Percentiles rank a stretch among this genome's conserved stretches.
Conservation (phyloP, 1,284 basidiomycete species). For the Testicularia cyperi region DNA sequence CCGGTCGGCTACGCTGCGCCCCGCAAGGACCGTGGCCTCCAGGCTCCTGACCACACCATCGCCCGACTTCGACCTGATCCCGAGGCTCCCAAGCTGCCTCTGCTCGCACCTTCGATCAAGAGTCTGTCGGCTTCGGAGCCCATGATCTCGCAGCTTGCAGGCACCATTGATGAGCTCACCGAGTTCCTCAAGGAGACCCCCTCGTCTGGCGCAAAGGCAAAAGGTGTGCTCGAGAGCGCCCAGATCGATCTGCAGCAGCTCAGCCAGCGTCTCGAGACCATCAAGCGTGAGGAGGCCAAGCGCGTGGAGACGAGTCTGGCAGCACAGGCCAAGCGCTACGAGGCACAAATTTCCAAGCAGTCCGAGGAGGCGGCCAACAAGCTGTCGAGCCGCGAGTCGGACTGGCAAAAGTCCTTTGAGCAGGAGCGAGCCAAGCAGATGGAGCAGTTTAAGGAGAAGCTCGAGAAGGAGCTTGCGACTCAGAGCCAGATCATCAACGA, state of each 20-base stretch:
- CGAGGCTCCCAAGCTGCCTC: conserved; percentile 64
- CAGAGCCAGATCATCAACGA: conserved; percentile 88
- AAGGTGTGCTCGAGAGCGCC: conserved; percentile 64
- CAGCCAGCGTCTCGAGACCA: conserved; percentile 74
- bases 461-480: conserved; percentile 80
- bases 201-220: conserved; percentile 65
- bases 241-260: conserved; percentile 81
- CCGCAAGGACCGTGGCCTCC: conserved; percentile 44
- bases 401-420: conserved; percentile 79
- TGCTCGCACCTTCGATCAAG: conserved; percentile 77
- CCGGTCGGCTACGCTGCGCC: conserved; percentile 43
- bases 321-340: conserved; percentile 71
- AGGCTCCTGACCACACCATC: conserved; percentile 35
- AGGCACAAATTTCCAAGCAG: conserved; percentile 75
- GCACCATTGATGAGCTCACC: conserved; percentile 89
- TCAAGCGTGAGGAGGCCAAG: conserved; percentile 77
- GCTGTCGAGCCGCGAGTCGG: conserved; percentile 80
- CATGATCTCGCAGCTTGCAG: conserved; percentile 85
- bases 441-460: conserved; percentile 78
- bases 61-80: conserved; percentile 51
- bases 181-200: conserved; percentile 68
- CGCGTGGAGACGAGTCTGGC: conserved; percentile 74
- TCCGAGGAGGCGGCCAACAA: conserved; percentile 82
- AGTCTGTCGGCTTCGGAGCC: conserved; percentile 78
- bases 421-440: conserved; percentile 76